Base-by-base conservation (phyloP, 257 asterid genomes). In the Paraleonurus japonicus region DNA sequence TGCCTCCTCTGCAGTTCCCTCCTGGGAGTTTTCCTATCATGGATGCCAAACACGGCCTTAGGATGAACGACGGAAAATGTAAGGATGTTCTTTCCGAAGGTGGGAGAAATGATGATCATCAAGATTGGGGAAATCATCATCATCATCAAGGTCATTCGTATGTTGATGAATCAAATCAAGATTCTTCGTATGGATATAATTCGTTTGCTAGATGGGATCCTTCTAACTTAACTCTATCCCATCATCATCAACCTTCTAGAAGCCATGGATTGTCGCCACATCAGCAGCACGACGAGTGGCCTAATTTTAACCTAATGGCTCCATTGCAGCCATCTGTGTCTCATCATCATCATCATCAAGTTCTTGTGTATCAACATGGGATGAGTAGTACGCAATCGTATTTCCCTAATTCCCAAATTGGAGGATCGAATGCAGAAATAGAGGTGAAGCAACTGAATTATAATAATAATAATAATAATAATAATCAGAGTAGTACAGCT, bases 1-100 rank as follows among this genome's bases (percentile, higher is more conserved):
- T 91, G 4, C 97, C 97, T 1, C 96, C 97, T 0, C 85, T 91
- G 4, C 91, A 85, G 58, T 79, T 84, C 74, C 92, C 95, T 3
- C 90, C 78, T 0, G 96, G 86, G 2, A 74, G 61, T 37, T 80
- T 84, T 9, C 82, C 85, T 12, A 53, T 72, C 17, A 60, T 69
- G 22, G 67, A 43, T 7, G 7, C 51, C 51, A 43, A 43, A 43
- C 51, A 43, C 51, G 51, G 7, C 51, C 51, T 13, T 41, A 39
- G 4, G 4, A 1, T 1, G 50, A 41, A 41, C 50, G 79, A 82
- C 75, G 86, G 28, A 7, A 19, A 11, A 7, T 5, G 32, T 10
- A 24, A 55, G n/a, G 54, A 79, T 27, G 70, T 51, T 16, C n/a
- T n/a, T n/a, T n/a, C n/a, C n/a, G n/a, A n/a, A n/a, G n/a, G n/a